Conservation (phyloP, 352 stramenopile species). For the Globisporangium lucens region DNA sequence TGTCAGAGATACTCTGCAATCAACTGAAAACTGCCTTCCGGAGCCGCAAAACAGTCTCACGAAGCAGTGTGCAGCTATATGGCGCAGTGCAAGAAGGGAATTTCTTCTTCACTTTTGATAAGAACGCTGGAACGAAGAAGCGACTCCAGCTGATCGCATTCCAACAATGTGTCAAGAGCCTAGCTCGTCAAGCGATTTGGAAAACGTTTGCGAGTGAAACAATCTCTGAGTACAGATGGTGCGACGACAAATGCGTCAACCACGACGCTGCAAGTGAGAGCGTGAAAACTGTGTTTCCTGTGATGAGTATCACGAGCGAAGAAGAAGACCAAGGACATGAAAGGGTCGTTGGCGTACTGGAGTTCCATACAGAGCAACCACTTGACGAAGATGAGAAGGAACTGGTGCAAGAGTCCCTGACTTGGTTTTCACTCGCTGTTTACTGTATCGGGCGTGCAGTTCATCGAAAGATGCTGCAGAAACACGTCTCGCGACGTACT, state of each 20-base stretch:
- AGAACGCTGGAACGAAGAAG: conserved; percentile 2
- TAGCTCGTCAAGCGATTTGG: neutral
- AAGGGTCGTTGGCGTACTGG: conserved; percentile 9
- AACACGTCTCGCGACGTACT: neutral
- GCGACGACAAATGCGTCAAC: neutral
- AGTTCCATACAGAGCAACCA: neutral
- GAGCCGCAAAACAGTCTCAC: neutral
- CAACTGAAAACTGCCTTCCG: conserved; percentile 11
- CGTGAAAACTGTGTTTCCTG: conserved; percentile 6
- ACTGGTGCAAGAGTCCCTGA: conserved; percentile 5
- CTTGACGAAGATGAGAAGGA: conserved; percentile 8
- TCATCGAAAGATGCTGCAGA: conserved; percentile 4
- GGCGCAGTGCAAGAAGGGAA: conserved; percentile 8
- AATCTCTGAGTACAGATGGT: neutral
- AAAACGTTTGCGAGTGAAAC: conserved; percentile 6
- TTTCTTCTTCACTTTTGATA: conserved; percentile 12
- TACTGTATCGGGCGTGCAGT: conserved; percentile 1
- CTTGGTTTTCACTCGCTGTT: conserved; percentile 7
- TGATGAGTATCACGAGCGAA: neutral
- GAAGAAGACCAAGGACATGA: neutral
- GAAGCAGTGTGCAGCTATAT: conserved; percentile 11
- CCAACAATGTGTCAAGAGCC: neutral
- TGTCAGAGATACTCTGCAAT: conserved; percentile 11
- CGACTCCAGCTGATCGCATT: conserved; percentile 5
- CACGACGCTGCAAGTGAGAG: neutral